A percentile compares a stretch with the other conserved stretches of the same genome.
Evolutionary conservation across 192 early-diverging fungal genomes (phyloP).

Genomic region (Rhizophagus clarus): DNA sequence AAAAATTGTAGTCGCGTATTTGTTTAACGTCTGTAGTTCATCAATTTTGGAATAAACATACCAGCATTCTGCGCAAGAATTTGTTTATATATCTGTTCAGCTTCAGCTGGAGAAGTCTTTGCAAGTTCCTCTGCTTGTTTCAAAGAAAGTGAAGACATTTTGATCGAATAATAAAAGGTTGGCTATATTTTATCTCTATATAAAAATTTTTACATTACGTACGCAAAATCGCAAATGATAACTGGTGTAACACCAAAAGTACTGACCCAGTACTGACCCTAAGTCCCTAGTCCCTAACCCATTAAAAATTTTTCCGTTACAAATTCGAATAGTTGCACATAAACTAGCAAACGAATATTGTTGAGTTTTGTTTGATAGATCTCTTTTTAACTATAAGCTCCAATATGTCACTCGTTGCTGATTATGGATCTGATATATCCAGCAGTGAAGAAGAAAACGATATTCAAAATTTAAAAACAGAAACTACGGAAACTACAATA

Average conservation of each 20-base stretch:
- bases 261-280: too few species aligned
- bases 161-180: too few species aligned
- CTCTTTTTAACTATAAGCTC: neutral
- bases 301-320: too few species aligned
- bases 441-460: neutral
- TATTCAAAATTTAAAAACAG: neutral
- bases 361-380: too few species aligned
- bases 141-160: conserved; percentile 39
- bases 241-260: too few species aligned
- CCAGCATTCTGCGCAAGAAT: conserved; percentile 47
- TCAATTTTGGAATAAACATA: neutral
- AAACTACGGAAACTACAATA: neutral
- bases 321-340: too few species aligned
- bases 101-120: conserved; percentile 62
- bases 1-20: neutral
- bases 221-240: too few species aligned
- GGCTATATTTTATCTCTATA: too few species aligned
- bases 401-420: conserved; percentile 31
- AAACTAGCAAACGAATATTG: too few species aligned
- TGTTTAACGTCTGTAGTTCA: neutral
- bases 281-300: too few species aligned
- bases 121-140: conserved; percentile 59
- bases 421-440: conserved; percentile 20
- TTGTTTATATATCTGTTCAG: conserved; percentile 62
- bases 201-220: too few species aligned